Conservation (phyloP, 352 stramenopile species). For the Pythium rishiriense region DNA sequence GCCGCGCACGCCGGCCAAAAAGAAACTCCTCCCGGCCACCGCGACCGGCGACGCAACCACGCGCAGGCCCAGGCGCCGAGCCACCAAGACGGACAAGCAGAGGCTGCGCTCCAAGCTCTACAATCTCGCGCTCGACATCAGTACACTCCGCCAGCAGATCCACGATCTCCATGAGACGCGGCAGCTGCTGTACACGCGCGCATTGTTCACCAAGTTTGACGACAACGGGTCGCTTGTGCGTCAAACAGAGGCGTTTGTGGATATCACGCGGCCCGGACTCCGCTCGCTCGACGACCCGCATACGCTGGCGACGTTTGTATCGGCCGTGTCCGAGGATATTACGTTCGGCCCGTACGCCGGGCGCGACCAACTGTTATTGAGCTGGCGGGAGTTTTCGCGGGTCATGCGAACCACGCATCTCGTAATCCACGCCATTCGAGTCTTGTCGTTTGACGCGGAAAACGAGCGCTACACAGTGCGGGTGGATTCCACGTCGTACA, state of each 20-base stretch:
- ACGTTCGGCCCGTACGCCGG: conserved; percentile 1
- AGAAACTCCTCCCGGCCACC: background rate
- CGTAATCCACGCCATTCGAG: background rate
- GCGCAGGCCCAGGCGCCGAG: background rate
- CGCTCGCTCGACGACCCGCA: background rate
- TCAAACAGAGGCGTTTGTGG: background rate
- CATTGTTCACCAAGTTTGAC: background rate
- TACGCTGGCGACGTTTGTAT: background rate
- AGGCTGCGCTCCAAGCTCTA: conserved; percentile 2
- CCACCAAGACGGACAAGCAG: conserved; percentile 1
- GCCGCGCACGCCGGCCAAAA: background rate
- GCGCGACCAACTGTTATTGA: background rate
- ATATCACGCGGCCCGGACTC: background rate
- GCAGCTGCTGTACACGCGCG: conserved; percentile 1
- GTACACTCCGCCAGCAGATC: conserved; percentile 1
- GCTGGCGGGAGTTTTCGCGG: background rate
- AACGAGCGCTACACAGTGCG: background rate
- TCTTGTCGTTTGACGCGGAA: background rate
- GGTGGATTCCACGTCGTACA: background rate
- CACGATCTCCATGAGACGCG: background rate
- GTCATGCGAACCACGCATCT: background rate
- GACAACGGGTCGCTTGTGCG: background rate
- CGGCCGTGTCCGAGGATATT: background rate
- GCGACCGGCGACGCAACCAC: too few relatives aligned
- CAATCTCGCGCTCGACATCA: conserved; percentile 13